Evolutionary conservation across 805 yeast species (phyloP).

Genomic region (Saturnispora quitensis): DNA sequence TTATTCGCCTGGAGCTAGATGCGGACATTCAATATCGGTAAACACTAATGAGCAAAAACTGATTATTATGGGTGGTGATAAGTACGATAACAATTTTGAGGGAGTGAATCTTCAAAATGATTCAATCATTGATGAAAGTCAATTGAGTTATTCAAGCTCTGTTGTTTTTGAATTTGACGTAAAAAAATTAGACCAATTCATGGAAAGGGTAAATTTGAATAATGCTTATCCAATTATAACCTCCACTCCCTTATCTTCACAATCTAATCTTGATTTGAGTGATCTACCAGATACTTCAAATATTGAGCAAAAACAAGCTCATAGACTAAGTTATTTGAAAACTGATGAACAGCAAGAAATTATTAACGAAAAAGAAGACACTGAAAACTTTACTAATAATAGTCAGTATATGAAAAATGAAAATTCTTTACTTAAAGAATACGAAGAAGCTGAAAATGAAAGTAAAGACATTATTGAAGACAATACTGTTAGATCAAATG

Average conservation of each 20-base stretch:
- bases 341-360: conserved; percentile 8
- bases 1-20: conserved; percentile 67
- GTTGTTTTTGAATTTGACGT: conserved; percentile 31
- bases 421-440: conserved; percentile 3
- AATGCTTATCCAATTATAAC: neutral
- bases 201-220: conserved; percentile 16
- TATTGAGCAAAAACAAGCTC: conserved; percentile 7
- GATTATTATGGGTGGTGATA: conserved; percentile 88
- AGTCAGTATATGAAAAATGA: conserved; percentile 5
- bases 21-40: conserved; percentile 84
- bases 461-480: neutral
- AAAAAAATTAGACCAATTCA: conserved; percentile 17
- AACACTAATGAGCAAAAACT: conserved; percentile 57
- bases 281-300: conserved; percentile 8
- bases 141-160: conserved; percentile 25
- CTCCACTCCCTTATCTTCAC: conserved; percentile 4
- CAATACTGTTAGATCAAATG: neutral
- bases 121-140: conserved; percentile 22
- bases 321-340: conserved; percentile 14
- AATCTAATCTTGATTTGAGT: conserved; percentile 11
- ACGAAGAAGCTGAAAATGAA: neutral
- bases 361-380: neutral
- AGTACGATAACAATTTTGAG: conserved; percentile 45
- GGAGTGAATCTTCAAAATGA: conserved; percentile 17
- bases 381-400: neutral